Conservation (phyloP, 108 stramenopile genomes). For the Nitzschia inconspicua region DNA sequence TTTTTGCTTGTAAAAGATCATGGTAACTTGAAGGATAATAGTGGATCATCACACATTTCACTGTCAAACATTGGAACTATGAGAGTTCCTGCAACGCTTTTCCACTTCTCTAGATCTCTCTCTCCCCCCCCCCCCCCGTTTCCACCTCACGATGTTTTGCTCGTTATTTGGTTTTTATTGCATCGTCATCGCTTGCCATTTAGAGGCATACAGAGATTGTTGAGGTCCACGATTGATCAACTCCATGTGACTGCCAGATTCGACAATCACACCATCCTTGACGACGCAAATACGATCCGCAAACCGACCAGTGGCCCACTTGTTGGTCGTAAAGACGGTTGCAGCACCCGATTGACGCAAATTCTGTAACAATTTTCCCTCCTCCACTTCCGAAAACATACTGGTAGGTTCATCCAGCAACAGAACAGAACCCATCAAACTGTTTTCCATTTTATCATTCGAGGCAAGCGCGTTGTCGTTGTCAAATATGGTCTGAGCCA, state of each 20-base stretch:
- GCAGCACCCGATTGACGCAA: slow-evolving; percentile 78
- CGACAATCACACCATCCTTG: slow-evolving; percentile 73
- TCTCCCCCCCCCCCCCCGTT: too few species aligned
- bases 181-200: slow-evolving; percentile 81
- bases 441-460: slow-evolving; percentile 53
- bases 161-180: slow-evolving; percentile 7
- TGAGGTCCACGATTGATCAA: slow-evolving; percentile 74
- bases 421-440: slow-evolving; percentile 75
- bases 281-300: slow-evolving; percentile 79
- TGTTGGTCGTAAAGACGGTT: slow-evolving; percentile 63
- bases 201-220: slow-evolving; percentile 76
- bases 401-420: slow-evolving; percentile 77
- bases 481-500: slow-evolving; percentile 75
- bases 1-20: too few species aligned
- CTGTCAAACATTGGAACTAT: too few species aligned
- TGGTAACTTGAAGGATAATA: too few species aligned
- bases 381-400: slow-evolving; percentile 71
- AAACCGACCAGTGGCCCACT: slow-evolving; percentile 82
- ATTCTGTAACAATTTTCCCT: slow-evolving; percentile 55
- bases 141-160: too few species aligned
- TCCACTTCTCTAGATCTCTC: too few species aligned
- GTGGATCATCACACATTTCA: too few species aligned
- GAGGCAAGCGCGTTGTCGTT: slow-evolving; percentile 62
- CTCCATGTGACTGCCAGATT: slow-evolving; percentile 80
- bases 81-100: too few species aligned